These are phyloP conservation scores for Botrytis paeoniae DNA, from an alignment of 2,329 filamentous ascomycete species.

Conservation along the genomic window DNA sequence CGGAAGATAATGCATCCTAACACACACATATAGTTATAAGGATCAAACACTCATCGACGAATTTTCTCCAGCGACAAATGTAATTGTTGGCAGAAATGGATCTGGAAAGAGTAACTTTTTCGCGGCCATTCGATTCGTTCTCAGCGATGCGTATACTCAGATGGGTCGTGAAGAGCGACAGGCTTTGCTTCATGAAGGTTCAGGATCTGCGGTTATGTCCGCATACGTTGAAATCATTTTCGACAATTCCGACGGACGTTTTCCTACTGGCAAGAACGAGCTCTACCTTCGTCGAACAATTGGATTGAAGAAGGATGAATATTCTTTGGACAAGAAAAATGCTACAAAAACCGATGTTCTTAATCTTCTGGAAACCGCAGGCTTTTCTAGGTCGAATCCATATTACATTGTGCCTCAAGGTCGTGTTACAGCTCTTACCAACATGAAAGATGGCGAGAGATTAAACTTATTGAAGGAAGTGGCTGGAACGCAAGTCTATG, in stretches of 20 bases:
- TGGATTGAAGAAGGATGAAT: conserved; percentile 97
- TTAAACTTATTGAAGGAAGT: conserved; percentile 92
- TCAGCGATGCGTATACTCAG: conserved; percentile 95
- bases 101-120: conserved; percentile 99
- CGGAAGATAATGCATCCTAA: conserved; percentile 21
- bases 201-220: conserved; percentile 95
- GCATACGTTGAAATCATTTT: conserved; percentile 99
- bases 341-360: conserved; percentile 92
- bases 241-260: conserved; percentile 94
- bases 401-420: conserved; percentile 99
- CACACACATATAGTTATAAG: conserved; percentile 72
- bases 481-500: conserved; percentile 96
- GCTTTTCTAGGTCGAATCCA: conserved; percentile 94
- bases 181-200: conserved; percentile 94
- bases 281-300: conserved; percentile 90
- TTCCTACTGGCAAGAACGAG: conserved; percentile 88
- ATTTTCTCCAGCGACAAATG: conserved; percentile 95
- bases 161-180: conserved; percentile 95
- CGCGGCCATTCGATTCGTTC: conserved; percentile 95
- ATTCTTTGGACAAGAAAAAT: conserved; percentile 94
- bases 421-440: conserved; percentile 90
- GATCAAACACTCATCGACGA: conserved; percentile 98
- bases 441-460: conserved; percentile 96
- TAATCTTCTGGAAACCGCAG: conserved; percentile 91
- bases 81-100: conserved; percentile 98